Evolutionary conservation across 139 green algal genomes (phyloP).

Genomic region (Ulvella scutata): DNA sequence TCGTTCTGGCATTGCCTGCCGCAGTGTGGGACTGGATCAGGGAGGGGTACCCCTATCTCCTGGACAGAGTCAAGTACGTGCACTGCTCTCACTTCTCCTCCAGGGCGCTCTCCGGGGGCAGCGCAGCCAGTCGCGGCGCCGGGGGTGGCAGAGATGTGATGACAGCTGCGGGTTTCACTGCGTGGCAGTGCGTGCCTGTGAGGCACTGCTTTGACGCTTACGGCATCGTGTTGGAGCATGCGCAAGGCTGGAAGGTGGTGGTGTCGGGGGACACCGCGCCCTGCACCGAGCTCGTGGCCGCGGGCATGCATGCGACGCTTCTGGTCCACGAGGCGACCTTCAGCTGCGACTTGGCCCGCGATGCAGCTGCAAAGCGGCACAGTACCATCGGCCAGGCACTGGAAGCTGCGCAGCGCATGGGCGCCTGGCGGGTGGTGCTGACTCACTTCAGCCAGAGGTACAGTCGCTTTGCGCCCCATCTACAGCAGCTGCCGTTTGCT

Average conservation of each 20-base stretch:
- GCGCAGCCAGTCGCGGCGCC: too few relatives aligned
- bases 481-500: neutral
- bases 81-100: conserved; percentile 25
- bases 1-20: conserved; percentile 40
- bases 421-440: conserved; percentile 34
- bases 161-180: conserved; percentile 9
- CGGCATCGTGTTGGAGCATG: conserved; percentile 37
- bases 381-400: conserved; percentile 57
- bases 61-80: conserved; percentile 28
- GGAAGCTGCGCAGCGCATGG: conserved; percentile 28
- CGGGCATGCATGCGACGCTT: neutral
- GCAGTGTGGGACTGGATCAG: conserved; percentile 34
- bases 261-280: conserved; percentile 55
- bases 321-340: conserved; percentile 58
- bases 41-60: conserved; percentile 9
- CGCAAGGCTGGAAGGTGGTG: conserved; percentile 53
- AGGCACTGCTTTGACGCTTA: conserved; percentile 58
- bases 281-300: conserved; percentile 11
- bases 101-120: neutral
- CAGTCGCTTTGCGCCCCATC: conserved; percentile 24
- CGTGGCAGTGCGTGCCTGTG: conserved; percentile 31
- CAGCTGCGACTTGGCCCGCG: conserved; percentile 15
- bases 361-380: conserved; percentile 52
- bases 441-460: conserved; percentile 57
- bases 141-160: neutral